These are phyloP conservation scores for Onygenales sp. DNA, from an alignment of 2,329 filamentous ascomycete genomes.

Conservation along the genomic window DNA sequence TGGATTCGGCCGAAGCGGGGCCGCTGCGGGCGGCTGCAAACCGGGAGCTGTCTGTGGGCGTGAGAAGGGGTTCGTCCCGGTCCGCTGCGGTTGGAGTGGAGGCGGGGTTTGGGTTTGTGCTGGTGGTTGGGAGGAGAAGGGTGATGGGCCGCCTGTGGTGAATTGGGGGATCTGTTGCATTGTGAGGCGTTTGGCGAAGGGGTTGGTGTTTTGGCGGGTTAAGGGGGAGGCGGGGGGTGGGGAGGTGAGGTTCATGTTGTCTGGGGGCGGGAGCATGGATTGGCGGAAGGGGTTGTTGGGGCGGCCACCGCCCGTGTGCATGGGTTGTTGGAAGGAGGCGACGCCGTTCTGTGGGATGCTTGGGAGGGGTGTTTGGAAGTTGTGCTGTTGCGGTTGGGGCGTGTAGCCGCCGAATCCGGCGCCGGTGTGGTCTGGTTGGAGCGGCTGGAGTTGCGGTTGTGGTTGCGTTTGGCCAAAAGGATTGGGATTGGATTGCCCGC, in stretches of 20 bases:
- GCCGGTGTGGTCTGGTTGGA: slow-evolving; percentile 58
- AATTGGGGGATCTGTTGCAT: slow-evolving; percentile 21
- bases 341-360: slow-evolving; percentile 43
- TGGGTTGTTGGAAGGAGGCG: slow-evolving; percentile 36
- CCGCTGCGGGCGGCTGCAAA: slow-evolving; percentile 26
- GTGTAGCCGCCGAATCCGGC: slow-evolving; percentile 78
- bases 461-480: slow-evolving; percentile 19
- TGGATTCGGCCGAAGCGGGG: slow-evolving; percentile 59
- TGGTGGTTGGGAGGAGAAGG: slow-evolving; percentile 22
- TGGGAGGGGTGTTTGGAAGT: slow-evolving; percentile 31
- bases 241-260: slow-evolving; percentile 28
- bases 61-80: slow-evolving; percentile 64
- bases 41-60: slow-evolving; percentile 37
- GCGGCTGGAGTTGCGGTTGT: slow-evolving; percentile 28
- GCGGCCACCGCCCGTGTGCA: slow-evolving; percentile 39
- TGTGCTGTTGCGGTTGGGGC: slow-evolving; percentile 50
- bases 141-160: slow-evolving; percentile 15
- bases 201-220: slow-evolving; percentile 67
- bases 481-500: slow-evolving; percentile 26
- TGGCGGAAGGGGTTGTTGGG: slow-evolving; percentile 89
- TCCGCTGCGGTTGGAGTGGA: slow-evolving; percentile 48
- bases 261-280: slow-evolving; percentile 62
- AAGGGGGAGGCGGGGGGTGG: slow-evolving; percentile 37
- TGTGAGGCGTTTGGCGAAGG: slow-evolving; percentile 61
- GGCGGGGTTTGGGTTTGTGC: slow-evolving; percentile 29